Evolutionary conservation across 768 basidiomycete species (phyloP), one percentile per base, ranked within the genome.

Genomic region (Tricholoma flavovirens): DNA sequence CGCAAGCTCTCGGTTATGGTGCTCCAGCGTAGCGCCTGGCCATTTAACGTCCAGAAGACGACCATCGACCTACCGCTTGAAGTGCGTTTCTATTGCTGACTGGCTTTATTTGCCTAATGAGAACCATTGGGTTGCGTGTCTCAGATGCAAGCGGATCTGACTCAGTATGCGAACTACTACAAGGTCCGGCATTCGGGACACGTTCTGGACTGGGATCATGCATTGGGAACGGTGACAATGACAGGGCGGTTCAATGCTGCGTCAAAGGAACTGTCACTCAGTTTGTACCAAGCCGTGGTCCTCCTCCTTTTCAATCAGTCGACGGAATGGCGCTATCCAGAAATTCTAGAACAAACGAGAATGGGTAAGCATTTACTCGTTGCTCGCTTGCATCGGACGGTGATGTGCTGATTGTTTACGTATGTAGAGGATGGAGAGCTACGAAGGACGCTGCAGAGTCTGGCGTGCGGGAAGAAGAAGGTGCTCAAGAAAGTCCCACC

Each of bases 11-110:
- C 77, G 32, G 89, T 86, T 11, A 87, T 90, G 82, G 85, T 96
- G 9, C 77, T 97, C n/a, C 88, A 93, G 62, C 83, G 83, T 43
- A 92, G 90, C 49, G 84, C 87, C 43, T 97, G 94, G 94, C 94
- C 93, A 5, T 91, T 91, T 64, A 69, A 79, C 4, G 72, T 75
- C 6, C 79, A 78, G 56, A 77, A 78, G 57, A 68, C 71, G 7
- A 77, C 71, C 15, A 69, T 86, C 24, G 76, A 78, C 56, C 69
- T 92, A 0, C 84, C 86, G 7, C 72, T 71, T 4, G 66, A 66
- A 30, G 86, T 87, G 66, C 17, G 80, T 65, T 35, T 24, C 22
- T 32, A 29, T 21, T 53, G 26, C 66, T 65, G 2, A 26, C 24
- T 26, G 3, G 24, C 29, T 15, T 54, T 5, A 17, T 40, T 15